Evolutionary conservation across 2,329 filamentous ascomycete species (phyloP), one percentile per base, ranked within the genome.

Genomic region (Botrytis tulipae): DNA sequence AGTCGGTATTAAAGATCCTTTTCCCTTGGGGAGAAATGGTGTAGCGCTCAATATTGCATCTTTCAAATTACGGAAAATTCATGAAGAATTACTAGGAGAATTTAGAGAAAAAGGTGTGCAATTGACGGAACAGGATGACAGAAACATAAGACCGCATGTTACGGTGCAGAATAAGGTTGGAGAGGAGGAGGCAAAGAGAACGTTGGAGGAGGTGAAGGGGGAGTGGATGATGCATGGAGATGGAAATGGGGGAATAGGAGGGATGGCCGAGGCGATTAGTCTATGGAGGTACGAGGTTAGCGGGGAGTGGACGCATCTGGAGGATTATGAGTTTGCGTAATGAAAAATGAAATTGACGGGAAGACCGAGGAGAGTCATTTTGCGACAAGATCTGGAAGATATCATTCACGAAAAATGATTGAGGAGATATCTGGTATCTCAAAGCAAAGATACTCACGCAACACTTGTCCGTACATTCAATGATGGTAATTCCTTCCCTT

Each of bases 271-370:
- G 59, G 71, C 63, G 32, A 37, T 74, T 5, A 60, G 20, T 63
- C 44, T 74, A 40, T 74, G 70, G 73, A 67, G 63, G 69, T 74
- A 74, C 70, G 73, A 74, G 63, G 63, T 72, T 61, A 62, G 69
- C 37, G 73, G 73, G 6, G 42, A 71, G 46, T 74, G 73, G 73
- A 74, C 69, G 10, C 69, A 66, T 44, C 46, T 74, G 51, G 65
- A 71, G 42, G 73, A 74, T 42, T 74, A 72, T 67, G 12, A 44
- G 35, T 72, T 74, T 48, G 20, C 18, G 10, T 51, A 25, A 67
- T 60, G 59, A 1, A 32, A 5, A n/a, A n/a, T 35, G 6, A 35
- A 14, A 60, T 22, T 40, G 18, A 32, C 6, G 29, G n/a, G 3
- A 57, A 18, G n/a, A 29, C 5, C 14, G 14, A 29, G n/a, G 6